Conservation (phyloP, 768 basidiomycete species). For the Porpolomopsis calyptriformis region DNA sequence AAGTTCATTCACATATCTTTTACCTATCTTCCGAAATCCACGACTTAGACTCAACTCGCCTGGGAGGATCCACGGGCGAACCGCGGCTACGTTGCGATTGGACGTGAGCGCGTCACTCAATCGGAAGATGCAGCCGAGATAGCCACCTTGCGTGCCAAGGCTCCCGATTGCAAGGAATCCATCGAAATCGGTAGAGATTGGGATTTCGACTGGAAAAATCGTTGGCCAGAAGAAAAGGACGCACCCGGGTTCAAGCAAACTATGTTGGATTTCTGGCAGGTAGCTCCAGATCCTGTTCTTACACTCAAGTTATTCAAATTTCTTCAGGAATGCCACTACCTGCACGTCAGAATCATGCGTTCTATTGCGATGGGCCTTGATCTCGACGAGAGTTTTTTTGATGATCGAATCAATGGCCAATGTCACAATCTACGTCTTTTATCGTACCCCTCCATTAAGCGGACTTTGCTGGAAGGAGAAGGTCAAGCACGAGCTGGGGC, state of each 20-base stretch:
- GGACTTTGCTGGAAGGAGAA: conserved; percentile 41
- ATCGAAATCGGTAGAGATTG: conserved; percentile 88
- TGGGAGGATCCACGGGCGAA: conserved; percentile 85
- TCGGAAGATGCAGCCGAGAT: conserved; percentile 64
- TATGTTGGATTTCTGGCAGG: conserved; percentile 71
- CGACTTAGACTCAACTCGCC: conserved; percentile 43
- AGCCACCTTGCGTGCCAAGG: conserved; percentile 54
- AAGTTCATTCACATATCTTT: background rate
- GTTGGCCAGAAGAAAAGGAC: conserved; percentile 60
- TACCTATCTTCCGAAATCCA: conserved; percentile 1
- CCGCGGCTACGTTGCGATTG: conserved; percentile 71
- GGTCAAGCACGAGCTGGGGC: conserved; percentile 76
- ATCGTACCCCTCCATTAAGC: conserved; percentile 70
- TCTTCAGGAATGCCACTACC: conserved; percentile 56
- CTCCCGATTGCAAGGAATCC: conserved; percentile 75
- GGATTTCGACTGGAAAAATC: conserved; percentile 67
- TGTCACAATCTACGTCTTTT: conserved; percentile 73
- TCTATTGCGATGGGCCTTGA: conserved; percentile 73
- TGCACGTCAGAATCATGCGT: conserved; percentile 73
- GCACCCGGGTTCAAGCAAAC: conserved; percentile 59
- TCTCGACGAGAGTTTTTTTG: conserved; percentile 66
- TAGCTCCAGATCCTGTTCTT: conserved; percentile 10
- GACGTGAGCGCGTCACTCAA: conserved; percentile 75
- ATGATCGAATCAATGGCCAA: conserved; percentile 62
- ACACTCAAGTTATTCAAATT: conserved; percentile 7